Base-by-base conservation (phyloP, 2,329 filamentous ascomycete genomes). In the Fragosphaeria purpurea region DNA sequence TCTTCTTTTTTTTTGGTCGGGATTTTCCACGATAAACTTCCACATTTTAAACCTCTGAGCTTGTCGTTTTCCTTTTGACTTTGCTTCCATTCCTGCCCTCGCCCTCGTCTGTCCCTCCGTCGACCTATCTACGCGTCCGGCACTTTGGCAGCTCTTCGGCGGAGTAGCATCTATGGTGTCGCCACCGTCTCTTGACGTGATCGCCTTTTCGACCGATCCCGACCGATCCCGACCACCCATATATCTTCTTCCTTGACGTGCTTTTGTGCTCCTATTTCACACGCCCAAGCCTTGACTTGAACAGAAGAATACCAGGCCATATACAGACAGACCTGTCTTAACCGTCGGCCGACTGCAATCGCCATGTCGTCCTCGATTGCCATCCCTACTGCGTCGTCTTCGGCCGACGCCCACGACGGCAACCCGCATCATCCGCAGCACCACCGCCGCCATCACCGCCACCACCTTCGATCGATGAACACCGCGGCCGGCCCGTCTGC, bases 291-390 rank as follows among this genome's bases (percentile, higher is more conserved):
- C 22, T 37, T 11, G 35, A 37, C 35, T 11, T 37, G 7, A 11
- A 37, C 35, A 7, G 11, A 37, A 37, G 35, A 37, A 37, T 11
- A 11, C 35, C 1, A 37, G 35, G 11, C 7, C 35, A 37, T 7
- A 37, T 37, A 7, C 35, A 37, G n/a, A 37, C 35, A 37, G 7
- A 7, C 11, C 35, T 11, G 35, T 37, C 50, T 53, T 44, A 56
- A 52, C 59, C 56, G 31, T 6, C 8, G 9, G 12, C 7, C 7
- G 7, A 12, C 30, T 22, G 6, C 30, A 33, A 34, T 6, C 44
- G 66, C 56, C 58, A 81, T 84, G 80, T 82, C 81, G 53, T 82
- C 82, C 53, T 85, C 81, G 53, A 87, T 87, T 67, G 73, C 76
- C 57, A 88, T 88, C 59, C 83, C 83, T 56, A 67, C 74, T 55